Percentiles rank a stretch among this genome's conserved stretches.
Conservation (phyloP, 306 rosid species). For the Biancaea sappan region DNA sequence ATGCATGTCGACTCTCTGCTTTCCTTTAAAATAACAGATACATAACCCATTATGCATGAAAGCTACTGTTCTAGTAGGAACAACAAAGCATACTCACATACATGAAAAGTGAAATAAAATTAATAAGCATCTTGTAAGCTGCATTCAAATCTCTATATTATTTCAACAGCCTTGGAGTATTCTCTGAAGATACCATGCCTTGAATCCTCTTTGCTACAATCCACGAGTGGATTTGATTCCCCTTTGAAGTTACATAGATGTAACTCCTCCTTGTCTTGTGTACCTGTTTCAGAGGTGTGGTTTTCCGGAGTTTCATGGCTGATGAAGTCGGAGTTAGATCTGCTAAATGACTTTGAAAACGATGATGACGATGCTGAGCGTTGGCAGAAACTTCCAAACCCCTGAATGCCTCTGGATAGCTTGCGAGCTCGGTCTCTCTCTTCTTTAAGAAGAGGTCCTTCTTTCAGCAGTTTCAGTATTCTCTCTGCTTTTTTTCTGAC, state of each 20-base stretch:
- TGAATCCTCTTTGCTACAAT: conserved; percentile 38
- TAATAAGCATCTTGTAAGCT: conserved; percentile 2
- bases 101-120: conserved; percentile 12
- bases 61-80: conserved; percentile 3
- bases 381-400: conserved; percentile 81
- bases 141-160: conserved; percentile 22
- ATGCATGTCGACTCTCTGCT: not conserved
- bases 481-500: conserved; percentile 80
- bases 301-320: conserved; percentile 49
- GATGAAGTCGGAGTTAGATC: conserved; percentile 48
- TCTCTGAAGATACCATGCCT: conserved; percentile 25
- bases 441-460: conserved; percentile 67
- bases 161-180: conserved; percentile 49
- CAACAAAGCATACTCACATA: conserved; percentile 10
- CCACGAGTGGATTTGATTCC: conserved; percentile 58
- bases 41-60: no score
- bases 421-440: conserved; percentile 80
- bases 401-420: conserved; percentile 84
- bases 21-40: conserved; percentile 12
- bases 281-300: conserved; percentile 43
- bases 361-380: conserved; percentile 54
- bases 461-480: conserved; percentile 62
- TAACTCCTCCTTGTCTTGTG: conserved; percentile 61
- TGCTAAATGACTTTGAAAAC: conserved; percentile 39
- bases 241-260: conserved; percentile 48